Evolutionary conservation across 495 filamentous ascomycete genomes (phyloP), one percentile per base, ranked within the genome.

Genomic region (Xylaria grammica): DNA sequence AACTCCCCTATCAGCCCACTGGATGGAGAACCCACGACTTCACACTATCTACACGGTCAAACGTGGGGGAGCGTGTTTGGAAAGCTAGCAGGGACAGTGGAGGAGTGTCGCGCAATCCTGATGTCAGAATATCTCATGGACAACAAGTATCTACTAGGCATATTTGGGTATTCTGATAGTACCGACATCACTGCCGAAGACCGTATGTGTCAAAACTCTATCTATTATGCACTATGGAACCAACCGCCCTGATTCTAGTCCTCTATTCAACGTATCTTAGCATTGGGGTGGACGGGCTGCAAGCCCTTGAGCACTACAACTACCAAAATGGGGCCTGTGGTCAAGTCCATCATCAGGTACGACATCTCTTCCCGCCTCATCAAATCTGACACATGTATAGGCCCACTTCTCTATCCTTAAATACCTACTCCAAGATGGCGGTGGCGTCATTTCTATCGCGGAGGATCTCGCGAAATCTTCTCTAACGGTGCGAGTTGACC

Each of bases 1-100:
- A 84, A 86, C 60, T 90, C 90, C 2, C 91, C 91, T 4, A 79
- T 89, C 53, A 89, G 78, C 64, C 90, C 90, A 1, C 74, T 93
- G 15, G 87, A 84, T 7, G 80, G 81, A 27, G 84, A 89, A 70
- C 86, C 89, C 11, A 76, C 92, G 10, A 78, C 78, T 1, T 88
- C 87, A 15, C 92, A 83, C 78, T 94, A 94, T 75, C 89, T 89
- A 70, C 90, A 89, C 1, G 87, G 88, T 4, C 88, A 93, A 69
- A 93, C 91, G 0, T 94, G 91, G 90, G 86, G 86, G 53, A 86
- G 85, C 38, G 87, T 92, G 8, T 94, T 94, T 65, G 90, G 89
- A 4, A 79, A 85, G 51, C 81, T 93, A 67, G 88, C 90, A 22
- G 86, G 83, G 0, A 86, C 83, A 6, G 93, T 92, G 72, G 91